Evolutionary conservation across 2,329 filamentous ascomycete genomes (phyloP), one percentile per base, ranked within the genome.

Genomic region (Aspergillus jensenii): DNA sequence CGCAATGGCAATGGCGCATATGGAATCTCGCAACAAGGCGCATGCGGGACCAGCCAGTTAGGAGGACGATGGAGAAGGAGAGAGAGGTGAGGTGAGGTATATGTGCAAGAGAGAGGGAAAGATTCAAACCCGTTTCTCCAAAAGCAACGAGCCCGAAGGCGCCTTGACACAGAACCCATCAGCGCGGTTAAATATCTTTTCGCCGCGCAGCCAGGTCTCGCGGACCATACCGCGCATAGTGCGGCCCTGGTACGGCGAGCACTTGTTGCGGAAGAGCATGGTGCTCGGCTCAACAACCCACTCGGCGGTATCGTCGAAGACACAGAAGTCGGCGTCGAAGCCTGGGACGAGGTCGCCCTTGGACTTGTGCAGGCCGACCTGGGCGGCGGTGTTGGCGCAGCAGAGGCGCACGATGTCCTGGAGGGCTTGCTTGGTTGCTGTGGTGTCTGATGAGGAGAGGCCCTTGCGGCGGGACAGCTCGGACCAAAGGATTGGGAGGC

Each of bases 211-310:
- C 90, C 91, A 96, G 7, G 93, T 96, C 81, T 96, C 90, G 58
- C 78, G 81, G 11, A 96, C 92, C 59, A 91, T 84, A 1, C 93
- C 93, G 47, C 82, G 84, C 67, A 97, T 87, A 33, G 79, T 82
- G 74, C 88, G 89, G 19, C 90, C 90, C 73, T 96, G 89, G 82
- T 96, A 97, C 0, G 93, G 92, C 56, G 88, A 92, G 79, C 91
- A 93, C 70, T 91, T 91, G 76, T 97, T 96, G 75, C 91, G 88
- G 84, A 96, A 99, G 65, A 95, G 84, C 92, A 99, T 96, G 50
- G 91, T 91, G 60, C 84, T 87, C 17, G 84, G 81, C 58, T 84
- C 78, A 52, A 96, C 87, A 23, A 87, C 83, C 83, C 93, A 99
- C 65, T 84, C 83, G 21, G 86, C 87, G n/a, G 82, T 78, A 62